A percentile compares a stretch with the other conserved stretches of the same genome.
Evolutionary conservation across 768 basidiomycete species (phyloP).

Genomic region (Hebeloma cylindrosporum): DNA sequence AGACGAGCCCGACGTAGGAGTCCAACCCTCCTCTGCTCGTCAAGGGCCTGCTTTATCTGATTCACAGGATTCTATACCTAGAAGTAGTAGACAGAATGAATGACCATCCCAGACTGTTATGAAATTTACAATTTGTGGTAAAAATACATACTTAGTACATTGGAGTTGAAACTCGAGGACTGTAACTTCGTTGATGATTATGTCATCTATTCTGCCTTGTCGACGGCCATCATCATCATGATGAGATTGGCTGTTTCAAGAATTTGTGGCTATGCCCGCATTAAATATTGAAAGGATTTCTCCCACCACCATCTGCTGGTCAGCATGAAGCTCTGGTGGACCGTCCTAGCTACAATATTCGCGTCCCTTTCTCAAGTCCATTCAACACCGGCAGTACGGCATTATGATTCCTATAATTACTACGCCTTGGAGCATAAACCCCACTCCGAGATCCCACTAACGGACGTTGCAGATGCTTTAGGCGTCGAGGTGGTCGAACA

Average conservation of each 20-base stretch:
- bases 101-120: too few species aligned
- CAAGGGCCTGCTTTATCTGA: background rate
- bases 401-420: constrained; percentile 71
- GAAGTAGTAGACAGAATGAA: too few species aligned
- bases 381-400: constrained; percentile 45
- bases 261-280: constrained; percentile 9
- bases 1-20: constrained; percentile 52
- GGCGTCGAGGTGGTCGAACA: constrained; percentile 86
- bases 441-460: constrained; percentile 44
- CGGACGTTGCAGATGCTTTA: constrained; percentile 57
- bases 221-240: too few species aligned
- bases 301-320: constrained; percentile 22
- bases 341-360: constrained; percentile 20
- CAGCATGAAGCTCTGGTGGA: constrained; percentile 26
- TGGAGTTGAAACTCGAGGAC: too few species aligned
- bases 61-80: too few species aligned
- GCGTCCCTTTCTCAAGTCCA: constrained; percentile 22
- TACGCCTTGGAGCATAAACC: constrained; percentile 74
- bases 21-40: constrained; percentile 15
- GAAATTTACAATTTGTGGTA: too few species aligned
- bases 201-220: too few species aligned
- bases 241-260: constrained; percentile 11
- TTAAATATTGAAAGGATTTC: background rate
- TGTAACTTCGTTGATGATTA: too few species aligned
- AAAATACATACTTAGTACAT: too few species aligned